These are phyloP conservation scores for Kernera saxatilis DNA, from an alignment of 345 rosid species.

Conservation along the genomic window DNA sequence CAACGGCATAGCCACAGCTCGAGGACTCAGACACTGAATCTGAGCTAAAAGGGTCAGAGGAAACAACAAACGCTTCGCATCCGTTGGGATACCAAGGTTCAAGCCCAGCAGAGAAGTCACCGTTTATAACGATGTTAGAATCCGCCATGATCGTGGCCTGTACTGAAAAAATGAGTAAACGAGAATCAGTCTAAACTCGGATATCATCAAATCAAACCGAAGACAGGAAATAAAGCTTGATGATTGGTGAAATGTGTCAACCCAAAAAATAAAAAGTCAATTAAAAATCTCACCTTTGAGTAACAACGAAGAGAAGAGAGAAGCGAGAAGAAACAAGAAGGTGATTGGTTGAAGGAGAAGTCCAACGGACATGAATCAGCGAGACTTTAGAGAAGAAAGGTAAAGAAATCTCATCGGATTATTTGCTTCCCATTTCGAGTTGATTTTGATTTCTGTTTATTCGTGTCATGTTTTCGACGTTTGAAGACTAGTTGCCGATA, in stretches of 20 bases:
- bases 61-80: slow-evolving; percentile 62
- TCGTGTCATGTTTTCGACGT: slow-evolving; percentile 3
- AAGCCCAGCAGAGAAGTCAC: slow-evolving; percentile 72
- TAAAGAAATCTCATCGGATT: neutral
- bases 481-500: neutral
- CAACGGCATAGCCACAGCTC: slow-evolving; percentile 53
- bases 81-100: slow-evolving; percentile 71
- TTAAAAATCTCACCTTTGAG: slow-evolving; percentile 20
- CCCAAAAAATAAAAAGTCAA: neutral
- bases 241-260: slow-evolving; percentile 9
- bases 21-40: slow-evolving; percentile 26
- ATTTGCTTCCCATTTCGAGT: neutral
- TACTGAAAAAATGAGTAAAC: neutral
- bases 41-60: slow-evolving; percentile 40
- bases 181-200: neutral
- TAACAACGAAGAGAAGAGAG: neutral
- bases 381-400: neutral
- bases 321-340: neutral
- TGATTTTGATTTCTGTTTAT: neutral
- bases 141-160: slow-evolving; percentile 25
- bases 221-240: neutral
- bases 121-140: slow-evolving; percentile 51
- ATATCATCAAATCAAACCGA: slow-evolving; percentile 1
- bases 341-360: slow-evolving; percentile 2
- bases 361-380: slow-evolving; percentile 8